Evolutionary conservation across 352 stramenopile genomes (phyloP).

Genomic region (Pythium rhizo-oryzae): DNA sequence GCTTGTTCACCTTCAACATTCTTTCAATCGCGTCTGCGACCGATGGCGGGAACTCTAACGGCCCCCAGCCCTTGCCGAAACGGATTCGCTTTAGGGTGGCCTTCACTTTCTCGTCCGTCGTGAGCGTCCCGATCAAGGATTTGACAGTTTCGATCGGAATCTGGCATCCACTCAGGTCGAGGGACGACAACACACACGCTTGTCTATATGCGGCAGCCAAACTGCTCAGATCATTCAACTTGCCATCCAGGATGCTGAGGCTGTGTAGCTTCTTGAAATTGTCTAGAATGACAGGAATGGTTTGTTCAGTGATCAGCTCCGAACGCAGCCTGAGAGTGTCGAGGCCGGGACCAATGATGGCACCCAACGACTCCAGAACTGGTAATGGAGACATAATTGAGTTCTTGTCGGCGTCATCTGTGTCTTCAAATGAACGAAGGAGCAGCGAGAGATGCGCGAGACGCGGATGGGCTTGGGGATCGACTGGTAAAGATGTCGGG

Average conservation of each 20-base stretch:
- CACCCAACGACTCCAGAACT: background rate
- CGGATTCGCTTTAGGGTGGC: background rate
- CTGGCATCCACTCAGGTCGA: background rate
- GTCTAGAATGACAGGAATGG: background rate
- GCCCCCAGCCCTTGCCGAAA: conserved; percentile 2
- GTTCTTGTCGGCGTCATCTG: no score
- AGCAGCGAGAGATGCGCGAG: no score
- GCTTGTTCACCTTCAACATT: conserved; percentile 1
- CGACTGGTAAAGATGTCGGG: no score
- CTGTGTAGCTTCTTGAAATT: background rate
- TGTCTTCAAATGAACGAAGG: no score
- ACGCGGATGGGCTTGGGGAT: background rate
- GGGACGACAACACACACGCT: background rate
- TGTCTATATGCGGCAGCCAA: background rate
- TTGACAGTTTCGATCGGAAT: background rate
- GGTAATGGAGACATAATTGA: background rate
- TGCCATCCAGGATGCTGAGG: background rate
- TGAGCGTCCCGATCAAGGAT: background rate
- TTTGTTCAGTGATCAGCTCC: background rate
- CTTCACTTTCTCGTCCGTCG: background rate
- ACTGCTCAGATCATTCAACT: background rate
- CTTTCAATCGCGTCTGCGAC: background rate
- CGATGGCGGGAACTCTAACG: background rate
- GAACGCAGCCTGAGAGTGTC: background rate
- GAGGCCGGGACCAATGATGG: background rate